Evolutionary conservation across 2,329 filamentous ascomycete genomes (phyloP), one percentile per base, ranked within the genome.

Genomic region (Aureobasidium sp.): DNA sequence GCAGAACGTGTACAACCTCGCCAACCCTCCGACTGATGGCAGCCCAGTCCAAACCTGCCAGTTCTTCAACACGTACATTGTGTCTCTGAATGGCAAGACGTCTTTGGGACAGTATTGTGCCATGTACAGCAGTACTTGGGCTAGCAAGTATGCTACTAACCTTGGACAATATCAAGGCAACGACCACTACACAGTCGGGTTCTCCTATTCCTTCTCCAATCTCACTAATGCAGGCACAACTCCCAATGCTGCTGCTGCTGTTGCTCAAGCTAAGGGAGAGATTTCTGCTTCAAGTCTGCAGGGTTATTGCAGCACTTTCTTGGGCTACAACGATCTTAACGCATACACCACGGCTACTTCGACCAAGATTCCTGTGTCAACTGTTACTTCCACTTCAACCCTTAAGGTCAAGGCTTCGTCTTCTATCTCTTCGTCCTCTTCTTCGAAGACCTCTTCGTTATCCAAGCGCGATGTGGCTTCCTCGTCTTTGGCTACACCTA

Each of bases 71-170:
- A 62, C 60, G 7, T 62, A 62, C 23, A 44, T 62, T 13, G 26
- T 62, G 36, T 47, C n/a, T n/a, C 9, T 50, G 12, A 62, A 62
- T 27, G 29, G n/a, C 29, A 41, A 42, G n/a, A 32, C 15, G 10
- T 63, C 64, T 27, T 37, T 53, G 41, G 58, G 57, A 9, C 58
- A 61, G 26, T 48, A 51, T 46, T 64, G 62, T 29, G 32, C 58
- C 15, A 61, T 67, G 62, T 68, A 68, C 53, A 63, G 48, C 12
- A 36, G 60, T 9, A 27, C 60, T 3, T 67, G 66, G 66, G 50
- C 23, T 13, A 26, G 36, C 20, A 50, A 37, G 5, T 65, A 62
- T 32, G 65, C 70, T 72, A 60, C 60, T 13, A 66, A 66, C n/a
- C 34, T 15, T 13, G 64, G 62, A 3, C 55, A 63, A 32, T 51